phyloP scores from a whole-genome alignment of 192 early-diverging fungal genomes.

The Podila verticillata region DNA sequence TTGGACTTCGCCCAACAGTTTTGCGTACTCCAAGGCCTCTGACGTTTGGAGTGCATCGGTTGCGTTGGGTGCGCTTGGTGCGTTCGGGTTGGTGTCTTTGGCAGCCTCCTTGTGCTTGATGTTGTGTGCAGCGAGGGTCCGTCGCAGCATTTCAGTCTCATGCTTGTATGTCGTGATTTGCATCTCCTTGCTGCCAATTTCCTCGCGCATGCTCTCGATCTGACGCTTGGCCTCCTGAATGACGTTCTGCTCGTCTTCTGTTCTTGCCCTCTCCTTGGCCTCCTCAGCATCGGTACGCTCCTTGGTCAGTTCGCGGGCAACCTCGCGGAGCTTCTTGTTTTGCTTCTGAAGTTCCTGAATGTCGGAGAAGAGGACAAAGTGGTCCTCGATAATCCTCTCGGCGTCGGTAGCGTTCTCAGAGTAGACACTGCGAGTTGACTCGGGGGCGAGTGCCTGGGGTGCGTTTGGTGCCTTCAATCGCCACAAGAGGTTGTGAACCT shows the following conservation, averaged over 20 bases:
- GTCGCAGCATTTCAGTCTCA: slow-evolving; percentile 68
- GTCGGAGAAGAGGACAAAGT: slow-evolving; percentile 62
- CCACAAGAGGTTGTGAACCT: slow-evolving; percentile 65
- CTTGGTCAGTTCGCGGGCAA: slow-evolving; percentile 63
- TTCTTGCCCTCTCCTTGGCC: slow-evolving; percentile 27
- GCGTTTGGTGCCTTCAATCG: slow-evolving; percentile 59
- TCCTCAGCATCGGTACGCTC: slow-evolving; percentile 62
- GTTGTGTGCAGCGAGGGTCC: slow-evolving; percentile 45
- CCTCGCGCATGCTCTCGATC: slow-evolving; percentile 65
- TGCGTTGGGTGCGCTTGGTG: background rate
- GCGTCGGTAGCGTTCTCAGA: slow-evolving; percentile 28
- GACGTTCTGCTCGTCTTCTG: slow-evolving; percentile 55
- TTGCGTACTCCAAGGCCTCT: slow-evolving; percentile 47
- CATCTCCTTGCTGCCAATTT: slow-evolving; percentile 59
- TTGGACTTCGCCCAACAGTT: slow-evolving; percentile 61
- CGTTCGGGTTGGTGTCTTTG: background rate
- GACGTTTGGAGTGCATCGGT: background rate
- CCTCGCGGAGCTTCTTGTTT: slow-evolving; percentile 68
- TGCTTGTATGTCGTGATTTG: slow-evolving; percentile 61
- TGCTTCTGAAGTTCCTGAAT: slow-evolving; percentile 66
- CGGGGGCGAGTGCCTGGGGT: slow-evolving; percentile 56
- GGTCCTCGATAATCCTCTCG: slow-evolving; percentile 63
- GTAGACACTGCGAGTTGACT: slow-evolving; percentile 21
- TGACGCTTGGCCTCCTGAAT: slow-evolving; percentile 62
- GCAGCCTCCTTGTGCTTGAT: background rate